Conservation (phyloP, 306 rosid species). For the Inga oerstediana region DNA sequence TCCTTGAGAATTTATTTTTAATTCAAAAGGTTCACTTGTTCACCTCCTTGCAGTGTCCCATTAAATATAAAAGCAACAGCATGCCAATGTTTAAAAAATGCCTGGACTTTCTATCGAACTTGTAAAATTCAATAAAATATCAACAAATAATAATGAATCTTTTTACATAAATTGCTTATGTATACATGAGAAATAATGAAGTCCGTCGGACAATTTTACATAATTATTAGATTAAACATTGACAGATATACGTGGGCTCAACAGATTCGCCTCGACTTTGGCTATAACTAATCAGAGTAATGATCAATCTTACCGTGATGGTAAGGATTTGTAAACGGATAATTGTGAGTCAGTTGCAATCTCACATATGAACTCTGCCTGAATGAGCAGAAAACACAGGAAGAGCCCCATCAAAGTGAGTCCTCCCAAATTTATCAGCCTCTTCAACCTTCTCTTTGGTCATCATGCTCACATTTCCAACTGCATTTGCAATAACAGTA, state of each 20-base stretch:
- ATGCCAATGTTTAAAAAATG: not conserved
- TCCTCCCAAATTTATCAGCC: constrained; percentile 53
- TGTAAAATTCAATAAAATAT: not conserved
- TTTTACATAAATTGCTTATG: not conserved
- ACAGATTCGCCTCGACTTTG: not conserved
- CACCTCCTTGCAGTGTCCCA: too few relatives aligned
- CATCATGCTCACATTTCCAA: constrained; percentile 59
- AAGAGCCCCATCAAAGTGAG: constrained; percentile 49
- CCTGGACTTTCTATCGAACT: not conserved
- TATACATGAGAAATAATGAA: not conserved
- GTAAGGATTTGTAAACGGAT: constrained; percentile 7
- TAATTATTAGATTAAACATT: constrained; percentile 14
- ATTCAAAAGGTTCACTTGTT: not conserved
- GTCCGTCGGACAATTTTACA: not conserved
- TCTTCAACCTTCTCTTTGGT: constrained; percentile 71
- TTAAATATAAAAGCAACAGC: not conserved
- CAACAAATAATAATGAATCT: not conserved
- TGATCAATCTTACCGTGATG: constrained; percentile 10
- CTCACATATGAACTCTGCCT: constrained; percentile 41
- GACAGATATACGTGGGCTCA: not conserved
- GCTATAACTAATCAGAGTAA: constrained; percentile 24
- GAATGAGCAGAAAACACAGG: constrained; percentile 46
- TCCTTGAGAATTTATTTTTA: not conserved
- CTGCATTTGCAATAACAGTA: constrained; percentile 61
- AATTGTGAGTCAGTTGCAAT: constrained; percentile 2